Conservation (phyloP, 805 yeast genomes). For the Saturnispora sanitii region DNA sequence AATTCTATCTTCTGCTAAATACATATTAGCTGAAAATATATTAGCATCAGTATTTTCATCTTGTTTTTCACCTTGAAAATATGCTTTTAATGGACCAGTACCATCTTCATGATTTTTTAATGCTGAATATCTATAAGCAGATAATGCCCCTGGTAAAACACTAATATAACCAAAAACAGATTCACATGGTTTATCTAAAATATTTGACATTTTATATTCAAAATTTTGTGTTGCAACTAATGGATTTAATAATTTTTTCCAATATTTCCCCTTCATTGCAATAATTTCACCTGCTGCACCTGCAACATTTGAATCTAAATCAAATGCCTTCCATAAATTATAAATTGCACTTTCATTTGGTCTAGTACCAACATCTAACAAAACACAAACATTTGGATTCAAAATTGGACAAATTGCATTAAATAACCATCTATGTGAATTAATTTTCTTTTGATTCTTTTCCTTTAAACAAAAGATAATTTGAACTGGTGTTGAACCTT, state of each 20-base stretch:
- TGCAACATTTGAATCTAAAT: constrained; percentile 90
- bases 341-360: constrained; percentile 86
- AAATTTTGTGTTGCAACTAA: constrained; percentile 93
- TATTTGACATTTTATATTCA: constrained; percentile 95
- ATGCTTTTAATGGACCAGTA: constrained; percentile 81
- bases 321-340: constrained; percentile 96
- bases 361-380: constrained; percentile 95
- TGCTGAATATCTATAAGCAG: constrained; percentile 89
- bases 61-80: constrained; percentile 72
- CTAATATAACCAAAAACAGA: constrained; percentile 87
- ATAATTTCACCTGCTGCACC: constrained; percentile 99
- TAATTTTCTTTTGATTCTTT: constrained; percentile 83
- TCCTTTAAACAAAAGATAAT: constrained; percentile 88
- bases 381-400: constrained; percentile 81
- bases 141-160: constrained; percentile 91
- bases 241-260: constrained; percentile 76
- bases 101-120: constrained; percentile 79
- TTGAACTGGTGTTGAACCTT: constrained; percentile 93
- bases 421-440: constrained; percentile 96
- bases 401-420: constrained; percentile 88
- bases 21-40: constrained; percentile 93
- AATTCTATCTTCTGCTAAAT: constrained; percentile 93
- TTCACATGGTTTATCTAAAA: constrained; percentile 88
- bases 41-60: constrained; percentile 37
- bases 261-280: constrained; percentile 87